A percentile compares a stretch with the other conserved stretches of the same genome.
These are phyloP conservation scores for Cynara cardunculus DNA, from an alignment of 129 eudicot genomes.

Conservation along the genomic window DNA sequence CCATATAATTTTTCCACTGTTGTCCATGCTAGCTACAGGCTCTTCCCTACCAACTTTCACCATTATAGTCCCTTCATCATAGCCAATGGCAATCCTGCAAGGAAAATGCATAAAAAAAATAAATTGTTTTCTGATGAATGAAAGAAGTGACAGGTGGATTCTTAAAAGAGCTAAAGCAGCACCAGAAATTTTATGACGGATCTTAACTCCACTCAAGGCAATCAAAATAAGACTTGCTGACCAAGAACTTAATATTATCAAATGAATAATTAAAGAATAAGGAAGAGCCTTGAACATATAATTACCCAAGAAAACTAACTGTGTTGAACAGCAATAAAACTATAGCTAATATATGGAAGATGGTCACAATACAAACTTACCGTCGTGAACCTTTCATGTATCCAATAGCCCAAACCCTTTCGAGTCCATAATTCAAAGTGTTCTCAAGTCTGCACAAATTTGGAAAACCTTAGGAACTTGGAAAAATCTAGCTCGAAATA, in stretches of 20 bases:
- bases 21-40: conserved; percentile 95
- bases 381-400: conserved; percentile 80
- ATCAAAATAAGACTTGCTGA: not conserved
- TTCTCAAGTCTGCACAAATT: conserved; percentile 76
- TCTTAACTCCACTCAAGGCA: not conserved
- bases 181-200: not conserved
- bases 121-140: not conserved
- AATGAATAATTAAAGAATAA: not conserved
- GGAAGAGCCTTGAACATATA: not conserved
- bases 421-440: conserved; percentile 85
- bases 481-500: conserved; percentile 5
- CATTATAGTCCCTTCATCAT: conserved; percentile 94
- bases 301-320: not conserved
- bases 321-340: not conserved
- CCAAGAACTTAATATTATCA: conserved; percentile 7
- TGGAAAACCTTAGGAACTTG: conserved; percentile 8
- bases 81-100: conserved; percentile 81
- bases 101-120: not conserved
- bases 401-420: conserved; percentile 95
- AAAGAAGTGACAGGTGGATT: not conserved
- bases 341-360: not conserved
- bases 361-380: conserved; percentile 37
- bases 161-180: not conserved
- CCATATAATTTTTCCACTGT: conserved; percentile 88
- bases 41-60: conserved; percentile 91